Evolutionary conservation across 805 yeast genomes (phyloP).

Genomic region (Kodamaea hsintzibuensis): DNA sequence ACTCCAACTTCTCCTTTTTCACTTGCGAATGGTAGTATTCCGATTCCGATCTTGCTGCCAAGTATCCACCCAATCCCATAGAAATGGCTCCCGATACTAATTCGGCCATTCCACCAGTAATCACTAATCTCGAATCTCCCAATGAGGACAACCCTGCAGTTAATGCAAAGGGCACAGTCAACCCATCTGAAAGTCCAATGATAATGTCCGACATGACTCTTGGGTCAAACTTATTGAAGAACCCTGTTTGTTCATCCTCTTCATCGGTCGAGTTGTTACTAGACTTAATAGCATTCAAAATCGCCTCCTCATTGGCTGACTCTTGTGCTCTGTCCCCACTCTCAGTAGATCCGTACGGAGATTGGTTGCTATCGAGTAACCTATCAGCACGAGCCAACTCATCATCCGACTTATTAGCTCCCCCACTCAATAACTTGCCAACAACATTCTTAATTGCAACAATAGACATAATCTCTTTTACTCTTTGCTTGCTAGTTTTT

Average conservation of each 20-base stretch:
- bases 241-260: conserved; percentile 28
- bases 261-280: conserved; percentile 23
- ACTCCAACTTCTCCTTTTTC: conserved; percentile 64
- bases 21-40: conserved; percentile 76
- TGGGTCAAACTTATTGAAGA: conserved; percentile 70
- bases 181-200: conserved; percentile 92
- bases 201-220: conserved; percentile 92
- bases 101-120: conserved; percentile 98
- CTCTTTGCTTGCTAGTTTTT: not conserved
- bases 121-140: conserved; percentile 87
- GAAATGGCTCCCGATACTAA: conserved; percentile 95
- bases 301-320: conserved; percentile 38
- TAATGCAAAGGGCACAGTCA: conserved; percentile 97
- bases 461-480: conserved; percentile 23
- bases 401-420: conserved; percentile 24
- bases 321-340: conserved; percentile 34
- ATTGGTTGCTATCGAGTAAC: conserved; percentile 32
- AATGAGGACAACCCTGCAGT: conserved; percentile 93
- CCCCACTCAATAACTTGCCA: conserved; percentile 23
- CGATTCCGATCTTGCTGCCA: conserved; percentile 89
- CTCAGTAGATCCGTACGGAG: conserved; percentile 39
- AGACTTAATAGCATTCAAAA: conserved; percentile 30
- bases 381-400: conserved; percentile 33
- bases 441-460: conserved; percentile 40
- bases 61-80: conserved; percentile 96